Evolutionary conservation across 177 flowering plant species (phyloP).

Genomic region (Vitis hybrid): DNA sequence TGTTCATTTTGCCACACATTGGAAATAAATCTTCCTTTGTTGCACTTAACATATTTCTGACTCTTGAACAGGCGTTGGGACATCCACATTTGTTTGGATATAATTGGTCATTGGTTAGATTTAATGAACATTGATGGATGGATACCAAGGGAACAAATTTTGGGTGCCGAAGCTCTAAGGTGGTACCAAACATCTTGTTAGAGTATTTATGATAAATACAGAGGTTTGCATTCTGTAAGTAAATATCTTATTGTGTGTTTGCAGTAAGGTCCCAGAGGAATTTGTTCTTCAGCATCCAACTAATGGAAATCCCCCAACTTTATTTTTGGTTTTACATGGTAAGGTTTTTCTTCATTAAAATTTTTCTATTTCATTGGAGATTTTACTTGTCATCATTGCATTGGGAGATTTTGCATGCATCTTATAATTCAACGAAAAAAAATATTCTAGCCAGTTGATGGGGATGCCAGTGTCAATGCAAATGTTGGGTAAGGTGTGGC

Average conservation of each 20-base stretch:
- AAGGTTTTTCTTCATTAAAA: constrained; percentile 13
- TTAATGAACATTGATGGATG: constrained; percentile 94
- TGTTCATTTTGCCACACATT: constrained; percentile 3
- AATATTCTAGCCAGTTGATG: too few species aligned
- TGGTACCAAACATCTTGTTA: constrained; percentile 16
- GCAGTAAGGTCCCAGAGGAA: constrained; percentile 94
- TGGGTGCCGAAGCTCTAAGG: constrained; percentile 99
- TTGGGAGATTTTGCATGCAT: background rate
- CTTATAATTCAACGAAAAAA: background rate
- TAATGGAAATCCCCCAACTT: constrained; percentile 94
- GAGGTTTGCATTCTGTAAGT: background rate
- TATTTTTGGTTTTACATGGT: constrained; percentile 83
- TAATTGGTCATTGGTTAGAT: constrained; percentile 97
- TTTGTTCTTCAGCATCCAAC: constrained; percentile 87
- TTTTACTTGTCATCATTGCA: background rate
- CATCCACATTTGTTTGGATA: constrained; percentile 74
- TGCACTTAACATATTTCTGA: background rate
- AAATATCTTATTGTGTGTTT: constrained; percentile 16
- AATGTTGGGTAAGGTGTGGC: too few species aligned
- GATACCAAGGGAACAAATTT: constrained; percentile 97
- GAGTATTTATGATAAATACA: background rate
- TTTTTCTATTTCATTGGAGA: background rate
- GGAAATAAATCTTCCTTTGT: background rate
- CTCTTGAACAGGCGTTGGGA: constrained; percentile 87
- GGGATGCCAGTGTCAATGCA: too few species aligned